A percentile compares a stretch with the other conserved stretches of the same genome.
phyloP scores from a whole-genome alignment of 495 filamentous ascomycete genomes.

The Annulohypoxylon stygium region DNA sequence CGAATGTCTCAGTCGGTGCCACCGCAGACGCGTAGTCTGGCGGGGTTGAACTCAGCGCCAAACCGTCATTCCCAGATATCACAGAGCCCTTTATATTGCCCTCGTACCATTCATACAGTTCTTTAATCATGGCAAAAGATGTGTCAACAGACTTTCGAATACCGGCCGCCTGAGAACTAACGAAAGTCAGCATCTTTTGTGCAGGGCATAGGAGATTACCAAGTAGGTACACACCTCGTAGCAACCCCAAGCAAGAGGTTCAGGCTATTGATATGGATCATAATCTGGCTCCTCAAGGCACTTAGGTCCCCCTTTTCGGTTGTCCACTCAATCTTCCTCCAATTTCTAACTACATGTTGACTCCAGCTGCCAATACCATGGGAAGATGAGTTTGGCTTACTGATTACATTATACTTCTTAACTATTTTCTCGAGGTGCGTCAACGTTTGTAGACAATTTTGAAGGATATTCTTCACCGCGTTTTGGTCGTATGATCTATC shows the following conservation, averaged over 20 bases:
- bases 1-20: neutral
- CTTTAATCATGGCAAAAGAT: constrained; percentile 11
- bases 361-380: neutral
- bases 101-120: constrained; percentile 18
- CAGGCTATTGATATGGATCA: constrained; percentile 13
- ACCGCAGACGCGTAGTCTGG: neutral
- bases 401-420: constrained; percentile 9
- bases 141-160: constrained; percentile 9
- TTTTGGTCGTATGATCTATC: constrained; percentile 1
- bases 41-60: neutral
- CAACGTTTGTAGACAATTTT: constrained; percentile 12
- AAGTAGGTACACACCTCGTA: neutral
- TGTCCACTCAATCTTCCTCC: constrained; percentile 19
- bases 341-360: constrained; percentile 5
- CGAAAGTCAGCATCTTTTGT: neutral
- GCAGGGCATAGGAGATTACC: neutral
- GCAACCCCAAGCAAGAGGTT: constrained; percentile 17
- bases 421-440: constrained; percentile 9
- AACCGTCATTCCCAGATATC: neutral
- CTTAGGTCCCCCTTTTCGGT: constrained; percentile 13
- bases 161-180: constrained; percentile 7
- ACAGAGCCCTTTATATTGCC: neutral
- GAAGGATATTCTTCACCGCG: constrained; percentile 2
- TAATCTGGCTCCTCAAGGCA: constrained; percentile 5
- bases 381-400: neutral